A percentile compares a stretch with the other conserved stretches of the same genome.
These are phyloP conservation scores for Aspergillus sp. DNA, from an alignment of 2,329 filamentous ascomycete genomes.

Conservation along the genomic window DNA sequence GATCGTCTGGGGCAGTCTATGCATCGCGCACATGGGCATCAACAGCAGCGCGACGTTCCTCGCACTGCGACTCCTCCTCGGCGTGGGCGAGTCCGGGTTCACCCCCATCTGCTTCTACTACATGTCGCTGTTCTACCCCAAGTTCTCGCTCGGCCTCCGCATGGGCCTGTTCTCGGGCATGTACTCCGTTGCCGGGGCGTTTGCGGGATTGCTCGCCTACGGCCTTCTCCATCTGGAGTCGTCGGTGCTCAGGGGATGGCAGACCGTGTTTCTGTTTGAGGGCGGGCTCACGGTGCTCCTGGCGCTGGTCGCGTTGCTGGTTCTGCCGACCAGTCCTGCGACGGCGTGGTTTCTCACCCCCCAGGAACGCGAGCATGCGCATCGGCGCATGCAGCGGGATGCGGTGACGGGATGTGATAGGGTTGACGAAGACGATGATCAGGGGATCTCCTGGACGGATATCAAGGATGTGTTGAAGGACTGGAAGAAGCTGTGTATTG, in stretches of 20 bases:
- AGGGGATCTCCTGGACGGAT: neutral
- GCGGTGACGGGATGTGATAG: neutral
- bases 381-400: constrained; percentile 5
- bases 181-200: constrained; percentile 48
- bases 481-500: constrained; percentile 6
- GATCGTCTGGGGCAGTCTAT: constrained; percentile 14
- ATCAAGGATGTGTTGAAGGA: constrained; percentile 3
- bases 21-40: constrained; percentile 8
- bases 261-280: constrained; percentile 24
- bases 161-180: constrained; percentile 54
- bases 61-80: constrained; percentile 15
- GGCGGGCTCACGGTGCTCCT: constrained; percentile 11
- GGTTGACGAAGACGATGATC: neutral
- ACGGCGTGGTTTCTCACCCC: constrained; percentile 10
- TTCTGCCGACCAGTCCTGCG: constrained; percentile 3
- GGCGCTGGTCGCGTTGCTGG: constrained; percentile 4
- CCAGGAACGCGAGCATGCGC: constrained; percentile 5
- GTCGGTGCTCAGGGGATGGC: constrained; percentile 13
- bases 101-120: constrained; percentile 52
- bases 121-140: constrained; percentile 52
- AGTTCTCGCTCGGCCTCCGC: constrained; percentile 50
- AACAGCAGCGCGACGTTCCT: constrained; percentile 9
- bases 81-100: constrained; percentile 42
- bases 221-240: constrained; percentile 17
- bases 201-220: constrained; percentile 45